These are phyloP conservation scores for Calonectria multiphialidica DNA, from an alignment of 2,329 filamentous ascomycete genomes.

Conservation along the genomic window DNA sequence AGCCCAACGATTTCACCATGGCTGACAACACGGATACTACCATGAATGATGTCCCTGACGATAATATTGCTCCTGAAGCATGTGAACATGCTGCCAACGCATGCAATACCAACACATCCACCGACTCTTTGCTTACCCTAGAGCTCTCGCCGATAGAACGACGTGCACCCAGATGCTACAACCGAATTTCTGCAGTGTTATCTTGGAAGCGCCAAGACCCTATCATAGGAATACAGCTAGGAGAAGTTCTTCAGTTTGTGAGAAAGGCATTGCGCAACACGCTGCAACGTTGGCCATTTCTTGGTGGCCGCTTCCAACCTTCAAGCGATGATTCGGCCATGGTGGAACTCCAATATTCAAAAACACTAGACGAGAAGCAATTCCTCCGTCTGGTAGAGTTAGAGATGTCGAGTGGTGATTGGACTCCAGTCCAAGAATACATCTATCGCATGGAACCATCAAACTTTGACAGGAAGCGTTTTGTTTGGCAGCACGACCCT, in stretches of 20 bases:
- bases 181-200: constrained; percentile 27
- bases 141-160: constrained; percentile 34
- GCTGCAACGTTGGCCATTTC: constrained; percentile 30
- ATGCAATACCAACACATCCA: not conserved
- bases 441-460: not conserved
- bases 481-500: constrained; percentile 12
- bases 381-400: not conserved
- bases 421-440: not conserved
- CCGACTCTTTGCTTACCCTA: not conserved
- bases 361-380: not conserved
- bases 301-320: constrained; percentile 23
- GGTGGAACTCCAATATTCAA: constrained; percentile 26
- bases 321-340: not conserved
- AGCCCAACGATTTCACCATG: not conserved
- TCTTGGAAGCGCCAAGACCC: not conserved
- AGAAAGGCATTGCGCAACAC: constrained; percentile 14
- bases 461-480: constrained; percentile 12
- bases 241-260: not conserved
- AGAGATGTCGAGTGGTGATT: not conserved
- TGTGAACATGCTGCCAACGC: not conserved
- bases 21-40: not conserved
- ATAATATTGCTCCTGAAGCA: not conserved
- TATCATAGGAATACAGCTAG: not conserved
- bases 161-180: constrained; percentile 28
- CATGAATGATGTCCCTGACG: not conserved